phyloP scores from a whole-genome alignment of 2,329 filamentous ascomycete species.

The Annulohypoxylon truncatum region DNA sequence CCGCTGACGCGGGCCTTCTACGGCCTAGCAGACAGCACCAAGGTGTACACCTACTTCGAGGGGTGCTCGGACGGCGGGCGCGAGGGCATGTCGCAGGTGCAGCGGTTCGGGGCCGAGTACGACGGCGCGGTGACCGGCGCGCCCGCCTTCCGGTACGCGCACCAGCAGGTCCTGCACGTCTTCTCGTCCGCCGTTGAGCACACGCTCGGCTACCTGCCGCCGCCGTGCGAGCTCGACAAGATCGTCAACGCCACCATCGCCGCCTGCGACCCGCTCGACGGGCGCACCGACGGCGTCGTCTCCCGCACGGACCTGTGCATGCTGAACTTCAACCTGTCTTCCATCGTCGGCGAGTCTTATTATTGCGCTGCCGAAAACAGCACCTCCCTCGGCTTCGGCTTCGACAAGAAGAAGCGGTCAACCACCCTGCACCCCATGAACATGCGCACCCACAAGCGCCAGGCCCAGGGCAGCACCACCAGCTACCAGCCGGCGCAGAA shows the following conservation, averaged over 20 bases:
- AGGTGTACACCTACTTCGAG: constrained; percentile 64
- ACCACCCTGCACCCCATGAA: constrained; percentile 15
- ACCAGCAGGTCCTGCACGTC: constrained; percentile 58
- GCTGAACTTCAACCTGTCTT: constrained; percentile 51
- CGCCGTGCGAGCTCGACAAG: constrained; percentile 59
- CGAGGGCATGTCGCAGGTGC: constrained; percentile 60
- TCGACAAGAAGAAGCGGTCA: constrained; percentile 40
- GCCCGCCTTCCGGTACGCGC: constrained; percentile 58
- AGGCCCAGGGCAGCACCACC: constrained; percentile 24
- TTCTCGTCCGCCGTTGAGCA: constrained; percentile 54
- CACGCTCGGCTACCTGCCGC: constrained; percentile 56
- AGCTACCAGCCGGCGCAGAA: constrained; percentile 49
- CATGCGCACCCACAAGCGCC: constrained; percentile 23
- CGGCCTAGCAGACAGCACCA: constrained; percentile 38
- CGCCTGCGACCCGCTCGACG: constrained; percentile 66
- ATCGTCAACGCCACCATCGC: constrained; percentile 66
- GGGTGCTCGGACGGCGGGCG: constrained; percentile 61
- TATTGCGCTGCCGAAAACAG: constrained; percentile 48
- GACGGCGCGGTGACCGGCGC: constrained; percentile 60
- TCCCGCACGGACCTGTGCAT: constrained; percentile 51
- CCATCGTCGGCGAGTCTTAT: constrained; percentile 50
- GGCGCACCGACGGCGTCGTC: constrained; percentile 65
- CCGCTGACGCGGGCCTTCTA: constrained; percentile 56
- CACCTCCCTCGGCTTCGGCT: constrained; percentile 41
- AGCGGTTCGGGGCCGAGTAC: constrained; percentile 55